Percentiles rank a stretch among this genome's conserved stretches.
Conservation (phyloP, 352 stramenopile species). For the Phytophthora ohioensis region DNA sequence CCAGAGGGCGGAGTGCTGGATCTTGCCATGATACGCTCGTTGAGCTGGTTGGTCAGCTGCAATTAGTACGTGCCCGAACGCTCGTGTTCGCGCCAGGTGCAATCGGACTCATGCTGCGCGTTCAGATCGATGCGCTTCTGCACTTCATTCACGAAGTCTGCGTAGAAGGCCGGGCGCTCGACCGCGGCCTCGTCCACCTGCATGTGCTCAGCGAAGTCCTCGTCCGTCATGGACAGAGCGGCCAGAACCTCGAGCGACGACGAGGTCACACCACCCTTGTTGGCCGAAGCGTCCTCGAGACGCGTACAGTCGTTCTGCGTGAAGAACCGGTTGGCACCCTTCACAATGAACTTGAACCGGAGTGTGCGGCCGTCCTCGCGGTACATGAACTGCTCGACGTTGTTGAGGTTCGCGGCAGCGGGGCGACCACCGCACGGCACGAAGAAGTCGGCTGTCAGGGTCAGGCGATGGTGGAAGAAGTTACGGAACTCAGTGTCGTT, state of each 20-base stretch:
- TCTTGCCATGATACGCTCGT: slow-evolving; percentile 85
- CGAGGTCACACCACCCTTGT: slow-evolving; percentile 87
- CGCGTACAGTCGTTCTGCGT: slow-evolving; percentile 94
- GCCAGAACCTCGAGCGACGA: slow-evolving; percentile 84
- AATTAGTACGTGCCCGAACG: slow-evolving; percentile 74
- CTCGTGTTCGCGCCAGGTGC: slow-evolving; percentile 85
- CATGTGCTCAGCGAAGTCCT: slow-evolving; percentile 87
- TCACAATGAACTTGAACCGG: slow-evolving; percentile 96
- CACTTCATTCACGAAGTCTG: slow-evolving; percentile 80
- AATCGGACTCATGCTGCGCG: slow-evolving; percentile 83
- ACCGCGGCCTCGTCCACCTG: slow-evolving; percentile 68
- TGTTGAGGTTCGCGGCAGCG: slow-evolving; percentile 95
- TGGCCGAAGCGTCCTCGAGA: slow-evolving; percentile 95
- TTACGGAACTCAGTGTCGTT: slow-evolving; percentile 97
- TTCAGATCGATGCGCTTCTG: slow-evolving; percentile 85
- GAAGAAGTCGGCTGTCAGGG: slow-evolving; percentile 96
- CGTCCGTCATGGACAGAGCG: slow-evolving; percentile 74
- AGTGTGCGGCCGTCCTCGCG: slow-evolving; percentile 77
- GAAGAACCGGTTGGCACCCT: slow-evolving; percentile 98
- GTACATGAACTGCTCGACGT: slow-evolving; percentile 93
- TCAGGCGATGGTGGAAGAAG: slow-evolving; percentile 95
- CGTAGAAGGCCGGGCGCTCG: slow-evolving; percentile 75
- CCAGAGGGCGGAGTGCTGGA: slow-evolving; percentile 81
- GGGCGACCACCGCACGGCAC: slow-evolving; percentile 96
- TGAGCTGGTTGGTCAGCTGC: slow-evolving; percentile 79